phyloP scores from a whole-genome alignment of 257 asterid genomes.

The Pogostemon cablin region DNA sequence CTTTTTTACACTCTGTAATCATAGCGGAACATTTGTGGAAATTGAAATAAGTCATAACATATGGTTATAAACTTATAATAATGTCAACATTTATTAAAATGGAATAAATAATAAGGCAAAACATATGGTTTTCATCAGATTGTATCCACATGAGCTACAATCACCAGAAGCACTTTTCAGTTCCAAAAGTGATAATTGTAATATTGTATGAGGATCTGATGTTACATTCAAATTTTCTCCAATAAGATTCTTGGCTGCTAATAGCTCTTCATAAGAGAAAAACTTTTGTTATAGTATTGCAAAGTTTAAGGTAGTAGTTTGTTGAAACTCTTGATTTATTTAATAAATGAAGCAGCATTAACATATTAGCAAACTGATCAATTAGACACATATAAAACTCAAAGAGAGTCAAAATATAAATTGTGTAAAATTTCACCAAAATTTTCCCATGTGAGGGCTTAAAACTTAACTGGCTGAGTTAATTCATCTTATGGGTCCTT shows the following conservation, averaged over 20 bases:
- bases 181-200: conserved; percentile 76
- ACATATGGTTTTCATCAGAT: background rate
- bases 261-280: conserved; percentile 68
- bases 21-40: background rate
- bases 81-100: background rate
- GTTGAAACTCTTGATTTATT: conserved; percentile 16
- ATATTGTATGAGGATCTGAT: conserved; percentile 79
- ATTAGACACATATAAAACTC: conserved; percentile 12
- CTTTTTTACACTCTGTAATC: background rate
- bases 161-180: conserved; percentile 90
- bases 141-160: conserved; percentile 33
- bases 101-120: no score
- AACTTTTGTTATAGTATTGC: conserved; percentile 28
- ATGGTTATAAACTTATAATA: background rate
- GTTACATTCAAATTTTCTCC: conserved; percentile 95
- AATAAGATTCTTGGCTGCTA: conserved; percentile 90
- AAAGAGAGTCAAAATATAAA: conserved; percentile 3
- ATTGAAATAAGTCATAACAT: background rate
- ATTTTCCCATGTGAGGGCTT: no score
- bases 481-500: no score
- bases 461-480: no score
- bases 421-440: no score
- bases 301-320: conserved; percentile 21
- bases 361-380: conserved; percentile 11
- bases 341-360: conserved; percentile 19